These are phyloP conservation scores for Thoreauomyces humboldtii DNA, from an alignment of 192 early-diverging fungal species.

Conservation along the genomic window DNA sequence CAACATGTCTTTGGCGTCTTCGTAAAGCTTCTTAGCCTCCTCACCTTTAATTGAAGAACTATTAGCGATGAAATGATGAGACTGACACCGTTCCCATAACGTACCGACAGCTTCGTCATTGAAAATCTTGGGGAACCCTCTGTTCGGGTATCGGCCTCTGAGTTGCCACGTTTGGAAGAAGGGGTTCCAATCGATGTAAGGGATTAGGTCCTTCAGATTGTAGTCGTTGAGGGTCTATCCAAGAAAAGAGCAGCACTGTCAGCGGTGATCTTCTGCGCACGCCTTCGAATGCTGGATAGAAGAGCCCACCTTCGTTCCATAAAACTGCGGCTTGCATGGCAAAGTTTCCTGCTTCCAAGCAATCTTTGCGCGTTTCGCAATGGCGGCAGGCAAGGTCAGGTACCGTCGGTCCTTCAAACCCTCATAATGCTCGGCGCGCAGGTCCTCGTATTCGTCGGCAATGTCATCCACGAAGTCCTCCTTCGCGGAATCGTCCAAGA, in stretches of 20 bases:
- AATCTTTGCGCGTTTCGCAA: conserved; percentile 61
- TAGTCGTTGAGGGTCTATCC: conserved; percentile 60
- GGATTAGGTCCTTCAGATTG: conserved; percentile 70
- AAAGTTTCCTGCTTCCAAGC: conserved; percentile 65
- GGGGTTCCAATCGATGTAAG: conserved; percentile 97
- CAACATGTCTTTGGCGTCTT: conserved; percentile 82
- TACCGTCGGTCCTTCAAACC: conserved; percentile 83
- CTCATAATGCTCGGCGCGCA: conserved; percentile 90
- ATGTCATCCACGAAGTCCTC: conserved; percentile 90
- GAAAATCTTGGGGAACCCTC: conserved; percentile 96
- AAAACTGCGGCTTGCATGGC: conserved; percentile 77
- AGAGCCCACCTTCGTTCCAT: conserved; percentile 68
- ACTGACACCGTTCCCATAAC: background rate
- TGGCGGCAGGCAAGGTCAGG: conserved; percentile 68
- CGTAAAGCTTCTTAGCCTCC: conserved; percentile 86
- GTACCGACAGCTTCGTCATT: conserved; percentile 81
- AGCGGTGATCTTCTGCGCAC: background rate
- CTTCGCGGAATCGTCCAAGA: conserved; percentile 72
- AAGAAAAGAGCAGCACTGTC: background rate
- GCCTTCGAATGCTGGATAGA: conserved; percentile 10
- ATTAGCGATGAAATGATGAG: conserved; percentile 13
- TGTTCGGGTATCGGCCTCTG: conserved; percentile 93
- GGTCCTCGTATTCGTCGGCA: conserved; percentile 90
- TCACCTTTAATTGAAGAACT: conserved; percentile 42
- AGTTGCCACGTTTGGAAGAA: conserved; percentile 99